Evolutionary conservation across 129 eudicot species (phyloP).

Genomic region (Escallonia rubra): DNA sequence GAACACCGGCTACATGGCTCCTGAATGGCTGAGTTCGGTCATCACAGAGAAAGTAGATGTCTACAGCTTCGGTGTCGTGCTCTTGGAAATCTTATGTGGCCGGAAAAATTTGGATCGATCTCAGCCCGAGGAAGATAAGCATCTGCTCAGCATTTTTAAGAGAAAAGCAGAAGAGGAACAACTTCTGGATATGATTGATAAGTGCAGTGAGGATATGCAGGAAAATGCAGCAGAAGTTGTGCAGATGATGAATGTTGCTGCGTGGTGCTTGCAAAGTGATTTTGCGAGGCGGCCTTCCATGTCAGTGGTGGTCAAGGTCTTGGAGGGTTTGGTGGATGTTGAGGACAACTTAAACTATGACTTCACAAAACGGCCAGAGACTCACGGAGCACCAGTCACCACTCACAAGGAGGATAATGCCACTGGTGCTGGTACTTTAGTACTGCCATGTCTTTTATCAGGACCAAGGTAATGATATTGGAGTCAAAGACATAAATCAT

Average conservation of each 20-base stretch:
- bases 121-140: slow-evolving; percentile 27
- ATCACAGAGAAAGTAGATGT: slow-evolving; percentile 49
- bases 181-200: slow-evolving; percentile 25
- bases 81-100: slow-evolving; percentile 36
- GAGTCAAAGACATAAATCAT: too few relatives aligned
- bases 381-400: too few relatives aligned
- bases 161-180: slow-evolving; percentile 17
- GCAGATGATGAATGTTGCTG: slow-evolving; percentile 29
- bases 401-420: too few relatives aligned
- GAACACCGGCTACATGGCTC: slow-evolving; percentile 49
- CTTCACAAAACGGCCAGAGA: neutral
- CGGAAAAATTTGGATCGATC: slow-evolving; percentile 27
- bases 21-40: slow-evolving; percentile 38
- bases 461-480: slow-evolving; percentile 1
- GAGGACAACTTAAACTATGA: neutral
- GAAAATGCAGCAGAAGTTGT: slow-evolving; percentile 14
- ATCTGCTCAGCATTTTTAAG: slow-evolving; percentile 22
- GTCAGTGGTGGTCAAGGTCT: slow-evolving; percentile 32
- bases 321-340: slow-evolving; percentile 29
- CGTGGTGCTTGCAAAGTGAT: slow-evolving; percentile 40
- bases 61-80: slow-evolving; percentile 39
- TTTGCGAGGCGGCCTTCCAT: slow-evolving; percentile 32
- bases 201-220: slow-evolving; percentile 16
- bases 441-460: slow-evolving; percentile 1
- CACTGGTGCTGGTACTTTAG: neutral